Evolutionary conservation across 345 rosid genomes (phyloP), one percentile per base, ranked within the genome.

Genomic region (Bruguiera gymnorhiza): DNA sequence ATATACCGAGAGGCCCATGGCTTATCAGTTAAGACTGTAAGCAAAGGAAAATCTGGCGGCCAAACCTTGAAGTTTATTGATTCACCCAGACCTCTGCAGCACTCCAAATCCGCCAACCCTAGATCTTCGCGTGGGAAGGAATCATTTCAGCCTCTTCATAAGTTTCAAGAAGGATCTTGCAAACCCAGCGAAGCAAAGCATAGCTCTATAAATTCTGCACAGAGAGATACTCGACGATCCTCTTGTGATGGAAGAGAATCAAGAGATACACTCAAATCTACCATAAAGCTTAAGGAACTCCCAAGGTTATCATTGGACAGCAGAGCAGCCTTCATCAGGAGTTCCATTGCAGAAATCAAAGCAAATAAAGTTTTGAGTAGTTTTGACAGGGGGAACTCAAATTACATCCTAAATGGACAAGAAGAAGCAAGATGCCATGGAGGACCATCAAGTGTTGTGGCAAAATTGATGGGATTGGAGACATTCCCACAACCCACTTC

Each of bases 231-330:
- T 66, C 93, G 87, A 55, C 85, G 98, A 62, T 83, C 85, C 84
- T 96, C 99, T 68, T 92, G 83, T 69, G 99, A 96, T 64, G 98
- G 91, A 73, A 80, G 86, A 71, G 91, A 86, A 73, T 71, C 87
- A 21, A 72, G 87, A 59, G 87, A 86, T 54, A 64, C 81, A 26
- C 60, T 69, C 62, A 89, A 84, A 75, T 79, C 93, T 72, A 78
- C 70, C 8, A 16, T 78, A 32, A 89, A 90, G 90, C 74, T 88
- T 65, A 90, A 87, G 70, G 98, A 90, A 75, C 82, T 84, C 29
- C 99, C 96, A 2, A 87, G 99, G 79, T 78, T 92, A 73, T 92
- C 99, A 20, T 69, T 96, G 70, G 98, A 92, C 83, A 90, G 98
- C 74, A 88, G 86, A 82, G 84, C 78, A 24, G 74, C 70, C 67